A percentile compares a stretch with the other conserved stretches of the same genome.
phyloP scores from a whole-genome alignment of 2,329 filamentous ascomycete genomes.

The Alternaria sp. region DNA sequence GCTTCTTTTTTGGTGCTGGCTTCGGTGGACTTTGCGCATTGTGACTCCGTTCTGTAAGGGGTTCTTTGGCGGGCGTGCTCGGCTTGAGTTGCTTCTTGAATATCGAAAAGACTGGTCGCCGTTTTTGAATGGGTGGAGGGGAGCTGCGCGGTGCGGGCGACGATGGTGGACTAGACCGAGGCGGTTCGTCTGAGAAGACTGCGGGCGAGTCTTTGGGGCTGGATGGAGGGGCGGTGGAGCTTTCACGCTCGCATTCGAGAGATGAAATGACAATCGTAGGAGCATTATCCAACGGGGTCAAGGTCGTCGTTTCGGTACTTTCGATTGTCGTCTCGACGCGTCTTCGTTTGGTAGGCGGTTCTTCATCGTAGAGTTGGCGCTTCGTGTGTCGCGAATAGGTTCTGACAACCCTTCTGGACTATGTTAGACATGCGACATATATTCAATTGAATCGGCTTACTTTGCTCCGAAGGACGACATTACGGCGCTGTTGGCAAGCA shows the following conservation, averaged over 20 bases:
- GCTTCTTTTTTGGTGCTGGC: conserved; percentile 39
- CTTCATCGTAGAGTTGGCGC: conserved; percentile 36
- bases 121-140: conserved; percentile 32
- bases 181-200: conserved; percentile 51
- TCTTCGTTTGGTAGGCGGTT: conserved; percentile 46
- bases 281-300: conserved; percentile 6
- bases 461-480: conserved; percentile 35
- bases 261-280: background rate
- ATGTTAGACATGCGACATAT: conserved; percentile 19
- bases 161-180: conserved; percentile 39
- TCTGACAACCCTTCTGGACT: conserved; percentile 34
- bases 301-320: conserved; percentile 6
- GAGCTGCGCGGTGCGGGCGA: conserved; percentile 33
- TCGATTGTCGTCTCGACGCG: conserved; percentile 35
- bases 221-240: conserved; percentile 28
- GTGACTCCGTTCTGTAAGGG: conserved; percentile 34
- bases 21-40: conserved; percentile 42
- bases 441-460: conserved; percentile 20
- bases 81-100: conserved; percentile 41
- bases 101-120: conserved; percentile 59
- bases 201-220: conserved; percentile 43
- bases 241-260: conserved; percentile 14
- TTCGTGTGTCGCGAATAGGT: conserved; percentile 48
- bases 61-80: conserved; percentile 17
- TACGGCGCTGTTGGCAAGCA: conserved; percentile 9